A percentile compares a stretch with the other conserved stretches of the same genome.
Evolutionary conservation across 257 asterid genomes (phyloP).

Genomic region (Pogostemon cablin): DNA sequence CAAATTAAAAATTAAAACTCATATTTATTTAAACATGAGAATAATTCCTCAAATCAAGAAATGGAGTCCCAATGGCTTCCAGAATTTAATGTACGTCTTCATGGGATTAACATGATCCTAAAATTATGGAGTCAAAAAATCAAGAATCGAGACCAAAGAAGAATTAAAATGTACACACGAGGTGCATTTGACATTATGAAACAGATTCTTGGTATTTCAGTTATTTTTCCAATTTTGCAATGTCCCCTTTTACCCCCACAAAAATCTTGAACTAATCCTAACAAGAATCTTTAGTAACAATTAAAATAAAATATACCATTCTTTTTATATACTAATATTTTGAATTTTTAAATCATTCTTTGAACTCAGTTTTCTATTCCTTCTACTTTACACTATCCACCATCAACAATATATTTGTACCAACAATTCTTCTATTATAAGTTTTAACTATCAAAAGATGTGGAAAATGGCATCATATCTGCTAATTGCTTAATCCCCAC

Average conservation of each 20-base stretch:
- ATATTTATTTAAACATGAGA: no score
- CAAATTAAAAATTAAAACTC: no score
- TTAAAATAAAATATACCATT: background rate
- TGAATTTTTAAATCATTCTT: background rate
- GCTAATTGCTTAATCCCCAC: constrained; percentile 23
- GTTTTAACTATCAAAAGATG: constrained; percentile 22
- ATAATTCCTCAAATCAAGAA: no score
- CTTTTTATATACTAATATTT: background rate
- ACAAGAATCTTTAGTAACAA: constrained; percentile 17
- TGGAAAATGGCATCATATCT: constrained; percentile 15
- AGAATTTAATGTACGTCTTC: background rate
- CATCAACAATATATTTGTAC: background rate
- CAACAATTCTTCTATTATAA: constrained; percentile 26
- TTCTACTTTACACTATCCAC: constrained; percentile 28
- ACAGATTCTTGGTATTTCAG: constrained; percentile 23
- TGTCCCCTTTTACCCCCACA: constrained; percentile 24
- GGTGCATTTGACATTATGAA: constrained; percentile 14
- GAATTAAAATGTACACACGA: constrained; percentile 19
- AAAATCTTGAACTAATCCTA: constrained; percentile 25
- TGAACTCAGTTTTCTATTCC: constrained; percentile 28
- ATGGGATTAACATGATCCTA: constrained; percentile 33
- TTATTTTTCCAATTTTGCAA: background rate
- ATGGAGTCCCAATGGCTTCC: no score
- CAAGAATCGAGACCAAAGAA: constrained; percentile 15
- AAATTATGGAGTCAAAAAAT: constrained; percentile 20